Percentiles rank a stretch among this genome's conserved stretches.
Evolutionary conservation across 2,329 filamentous ascomycete genomes (phyloP).

Genomic region (Colletotrichum zoysiae): DNA sequence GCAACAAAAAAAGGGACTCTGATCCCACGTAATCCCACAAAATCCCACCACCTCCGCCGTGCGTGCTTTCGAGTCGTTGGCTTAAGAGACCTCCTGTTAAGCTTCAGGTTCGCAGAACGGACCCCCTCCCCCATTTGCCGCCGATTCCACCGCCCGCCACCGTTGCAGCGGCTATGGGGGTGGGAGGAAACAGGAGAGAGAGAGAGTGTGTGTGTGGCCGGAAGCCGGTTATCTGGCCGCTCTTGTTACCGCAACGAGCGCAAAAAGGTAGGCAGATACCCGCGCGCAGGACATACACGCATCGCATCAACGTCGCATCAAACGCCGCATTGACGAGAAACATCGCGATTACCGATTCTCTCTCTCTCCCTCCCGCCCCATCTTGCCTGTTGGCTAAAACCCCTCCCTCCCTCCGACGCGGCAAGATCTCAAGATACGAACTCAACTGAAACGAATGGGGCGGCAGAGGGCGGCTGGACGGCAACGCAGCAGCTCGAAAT

Average conservation of each 20-base stretch:
- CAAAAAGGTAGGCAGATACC: constrained; percentile 18
- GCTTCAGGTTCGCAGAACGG: constrained; percentile 15
- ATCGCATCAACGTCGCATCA: neutral
- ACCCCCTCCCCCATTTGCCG: constrained; percentile 7
- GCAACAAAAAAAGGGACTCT: constrained; percentile 15
- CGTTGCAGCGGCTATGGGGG: constrained; percentile 11
- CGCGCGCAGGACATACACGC: neutral
- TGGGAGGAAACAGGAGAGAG: neutral
- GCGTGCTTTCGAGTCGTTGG: neutral
- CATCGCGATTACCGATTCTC: constrained; percentile 8
- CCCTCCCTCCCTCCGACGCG: neutral
- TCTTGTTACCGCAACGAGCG: constrained; percentile 11
- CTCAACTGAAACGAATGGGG: constrained; percentile 36
- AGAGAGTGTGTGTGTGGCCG: neutral
- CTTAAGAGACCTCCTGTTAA: constrained; percentile 23
- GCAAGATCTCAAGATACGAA: constrained; percentile 25
- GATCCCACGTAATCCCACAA: constrained; percentile 25
- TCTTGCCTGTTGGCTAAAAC: too few relatives aligned
- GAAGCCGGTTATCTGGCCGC: constrained; percentile 20
- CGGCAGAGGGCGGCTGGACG: neutral
- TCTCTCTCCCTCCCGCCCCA: neutral
- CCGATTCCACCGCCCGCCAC: constrained; percentile 2
- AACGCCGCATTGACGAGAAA: constrained; percentile 19
- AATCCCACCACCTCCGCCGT: neutral
- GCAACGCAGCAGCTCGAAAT: neutral